Evolutionary conservation across 1,139 yeast genomes (phyloP), one percentile per base, ranked within the genome.

Genomic region (Kodamaea derodonti): DNA sequence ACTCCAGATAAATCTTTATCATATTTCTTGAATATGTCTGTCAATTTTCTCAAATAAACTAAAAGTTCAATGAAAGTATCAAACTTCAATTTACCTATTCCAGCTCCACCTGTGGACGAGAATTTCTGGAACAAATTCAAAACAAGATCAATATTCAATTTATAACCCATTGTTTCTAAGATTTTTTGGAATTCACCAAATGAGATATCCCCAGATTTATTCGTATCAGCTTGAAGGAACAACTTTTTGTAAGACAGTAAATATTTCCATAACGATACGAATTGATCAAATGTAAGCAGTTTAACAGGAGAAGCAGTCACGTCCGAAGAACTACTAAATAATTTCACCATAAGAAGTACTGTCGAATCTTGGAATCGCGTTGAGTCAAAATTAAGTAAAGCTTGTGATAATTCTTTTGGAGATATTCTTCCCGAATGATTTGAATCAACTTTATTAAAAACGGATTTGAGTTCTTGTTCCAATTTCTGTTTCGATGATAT

Each of bases 1-100:
- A 78, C 74, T 10, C 95, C 95, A 29, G 84, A 80, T 34, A 84
- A 74, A 45, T 83, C 87, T 18, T 71, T 63, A 57, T 86, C 95
- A 55, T 76, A 84, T 52, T 80, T 80, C 52, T 84, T 83, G 64
- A 86, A 86, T 6, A 81, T 70, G 51, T 84, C 90, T 1, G 95
- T 85, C 46, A 84, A 72, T 43, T 85, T 76, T 55, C 87, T 71
- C 48, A 86, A 64, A 69, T 85, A 83, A 23, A 85, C 84, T 46
- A 87, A 70, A 37, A 85, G 71, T 52, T 86, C 95, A 29, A 86
- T 88, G 58, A 86, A 86, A 54, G 80, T 73, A 57, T 87, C 95
- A 56, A 86, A 87, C 42, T 84, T 80, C 55, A 86, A 66, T 43
- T 75, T 80, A 15, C 80, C 80, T 43, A 74, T 62, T 0, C 61